Percentiles rank a stretch among this genome's conserved stretches.
phyloP scores from a whole-genome alignment of 768 basidiomycete genomes.

The Mycena maculata region DNA sequence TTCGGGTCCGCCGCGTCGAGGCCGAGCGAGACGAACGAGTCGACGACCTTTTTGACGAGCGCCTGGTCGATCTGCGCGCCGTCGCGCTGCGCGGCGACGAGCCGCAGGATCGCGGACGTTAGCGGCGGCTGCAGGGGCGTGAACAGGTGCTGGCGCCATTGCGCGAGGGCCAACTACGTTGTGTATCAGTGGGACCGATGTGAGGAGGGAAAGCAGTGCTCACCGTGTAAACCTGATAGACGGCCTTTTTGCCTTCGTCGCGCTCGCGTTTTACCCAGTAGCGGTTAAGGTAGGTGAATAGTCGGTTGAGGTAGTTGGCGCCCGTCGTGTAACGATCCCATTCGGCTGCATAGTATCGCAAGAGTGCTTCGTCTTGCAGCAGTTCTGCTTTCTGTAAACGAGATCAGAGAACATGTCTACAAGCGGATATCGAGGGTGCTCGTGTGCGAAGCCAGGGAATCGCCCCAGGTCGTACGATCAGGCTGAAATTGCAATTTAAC shows the following conservation, averaged over 20 bases:
- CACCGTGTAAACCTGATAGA: conserved; percentile 97
- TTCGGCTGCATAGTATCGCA: conserved; percentile 91
- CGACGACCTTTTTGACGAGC: conserved; percentile 93
- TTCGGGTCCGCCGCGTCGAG: conserved; percentile 92
- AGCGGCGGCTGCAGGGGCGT: conserved; percentile 82
- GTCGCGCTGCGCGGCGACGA: conserved; percentile 94
- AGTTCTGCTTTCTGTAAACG: conserved; percentile 73
- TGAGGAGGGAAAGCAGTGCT: conserved; percentile 40
- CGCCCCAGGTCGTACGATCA: neutral
- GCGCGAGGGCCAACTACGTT: conserved; percentile 87
- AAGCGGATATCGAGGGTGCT: neutral
- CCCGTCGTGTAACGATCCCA: conserved; percentile 98
- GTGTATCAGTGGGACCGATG: conserved; percentile 14
- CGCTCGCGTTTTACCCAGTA: conserved; percentile 99
- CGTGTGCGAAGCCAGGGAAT: neutral
- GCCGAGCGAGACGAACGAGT: conserved; percentile 95
- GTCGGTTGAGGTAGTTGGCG: conserved; percentile 95
- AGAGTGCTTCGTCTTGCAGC: conserved; percentile 88
- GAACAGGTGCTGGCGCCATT: conserved; percentile 96
- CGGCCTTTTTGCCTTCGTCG: conserved; percentile 94
- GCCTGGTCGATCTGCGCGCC: conserved; percentile 94
- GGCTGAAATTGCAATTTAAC: too few relatives aligned
- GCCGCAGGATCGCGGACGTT: conserved; percentile 85
- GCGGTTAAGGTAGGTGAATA: conserved; percentile 98
- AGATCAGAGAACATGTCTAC: conserved; percentile 29